Evolutionary conservation across 1,139 yeast species (phyloP).

Genomic region (Geotrichum candidum): DNA sequence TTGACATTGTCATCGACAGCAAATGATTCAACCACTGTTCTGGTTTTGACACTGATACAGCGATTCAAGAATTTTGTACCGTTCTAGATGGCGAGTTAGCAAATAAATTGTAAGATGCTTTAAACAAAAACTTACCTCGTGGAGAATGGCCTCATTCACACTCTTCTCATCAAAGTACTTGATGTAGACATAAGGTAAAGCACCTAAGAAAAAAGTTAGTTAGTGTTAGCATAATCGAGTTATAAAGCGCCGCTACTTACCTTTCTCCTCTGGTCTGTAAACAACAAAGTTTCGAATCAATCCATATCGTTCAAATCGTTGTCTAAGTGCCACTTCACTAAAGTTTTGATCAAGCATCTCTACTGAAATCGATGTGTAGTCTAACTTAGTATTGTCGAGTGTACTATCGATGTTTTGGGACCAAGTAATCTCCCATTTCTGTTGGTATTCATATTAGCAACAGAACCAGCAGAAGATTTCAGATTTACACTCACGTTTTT

Average conservation of each 20-base stretch:
- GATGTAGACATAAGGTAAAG: constrained; percentile 11
- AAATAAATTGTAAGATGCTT: not conserved
- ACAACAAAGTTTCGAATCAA: constrained; percentile 13
- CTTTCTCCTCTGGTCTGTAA: constrained; percentile 8
- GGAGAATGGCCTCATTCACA: constrained; percentile 9
- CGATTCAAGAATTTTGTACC: constrained; percentile 1
- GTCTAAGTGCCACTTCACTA: constrained; percentile 13
- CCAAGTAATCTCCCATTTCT: constrained; percentile 19
- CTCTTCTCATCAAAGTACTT: constrained; percentile 11
- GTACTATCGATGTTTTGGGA: constrained; percentile 18
- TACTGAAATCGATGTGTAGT: constrained; percentile 15
- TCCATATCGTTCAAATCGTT: constrained; percentile 17
- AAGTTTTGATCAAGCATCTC: constrained; percentile 9
- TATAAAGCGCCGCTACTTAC: not conserved
- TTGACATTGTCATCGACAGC: constrained; percentile 18
- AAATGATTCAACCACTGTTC: constrained; percentile 14
- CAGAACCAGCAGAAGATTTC: not conserved
- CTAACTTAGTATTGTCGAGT: constrained; percentile 16
- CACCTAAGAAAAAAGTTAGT: not conserved
- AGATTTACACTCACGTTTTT: constrained; percentile 7
- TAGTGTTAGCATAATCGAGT: not conserved
- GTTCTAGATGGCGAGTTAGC: constrained; percentile 6
- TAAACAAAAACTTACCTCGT: constrained; percentile 6
- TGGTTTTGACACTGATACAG: constrained; percentile 3
- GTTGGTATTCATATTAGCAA: not conserved